Base-by-base conservation (phyloP, 1,284 basidiomycete species). In the Peniophora sp. region DNA sequence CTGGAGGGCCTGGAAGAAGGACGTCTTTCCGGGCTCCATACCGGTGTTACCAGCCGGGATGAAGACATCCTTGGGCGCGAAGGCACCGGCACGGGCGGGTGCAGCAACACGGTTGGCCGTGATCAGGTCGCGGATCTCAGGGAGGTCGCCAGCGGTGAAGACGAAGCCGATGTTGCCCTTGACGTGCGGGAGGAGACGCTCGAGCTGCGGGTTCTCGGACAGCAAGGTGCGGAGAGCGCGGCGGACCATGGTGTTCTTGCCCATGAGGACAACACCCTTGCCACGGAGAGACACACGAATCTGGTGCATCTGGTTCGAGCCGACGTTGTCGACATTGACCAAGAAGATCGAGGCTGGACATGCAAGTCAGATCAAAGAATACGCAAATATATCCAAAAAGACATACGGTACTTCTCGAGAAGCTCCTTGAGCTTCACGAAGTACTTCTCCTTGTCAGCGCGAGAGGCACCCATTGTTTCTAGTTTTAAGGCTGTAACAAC, bases 211-310 rank as follows among this genome's bases (percentile, higher is more conserved):
- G 78, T 77, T 82, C 66, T 98, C 96, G 60, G 79, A 56, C 64
- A 98, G 79, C 70, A 98, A 84, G 67, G 86, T 79, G 62, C 96
- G 93, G 60, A 99, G 82, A 54, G 94, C 96, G 68, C 96, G 93
- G 75, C 96, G 92, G 65, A 98, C 95, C 97, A 99, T 98, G 69
- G 97, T 99, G 87, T 99, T 99, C 80, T 99, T 99, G 69, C 96
- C 96, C 97, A 99, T 99, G 63, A 99, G 75, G 59, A 99, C 95
- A 55, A 94, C 77, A 79, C 91, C 97, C 72, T 92, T 94, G 66
- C 93, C 93, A 64, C 97, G 93, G 70, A 99, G 85, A 50, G 96
- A 78, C 61, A 92, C 87, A 78, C 97, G 95, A 68, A 99, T 98
- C 73, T 97, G 93, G 70, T 97, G 94, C 92, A 95, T 92, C 77